These are phyloP conservation scores for Lycium ferocissimum DNA, from an alignment of 257 asterid genomes.

Conservation along the genomic window DNA sequence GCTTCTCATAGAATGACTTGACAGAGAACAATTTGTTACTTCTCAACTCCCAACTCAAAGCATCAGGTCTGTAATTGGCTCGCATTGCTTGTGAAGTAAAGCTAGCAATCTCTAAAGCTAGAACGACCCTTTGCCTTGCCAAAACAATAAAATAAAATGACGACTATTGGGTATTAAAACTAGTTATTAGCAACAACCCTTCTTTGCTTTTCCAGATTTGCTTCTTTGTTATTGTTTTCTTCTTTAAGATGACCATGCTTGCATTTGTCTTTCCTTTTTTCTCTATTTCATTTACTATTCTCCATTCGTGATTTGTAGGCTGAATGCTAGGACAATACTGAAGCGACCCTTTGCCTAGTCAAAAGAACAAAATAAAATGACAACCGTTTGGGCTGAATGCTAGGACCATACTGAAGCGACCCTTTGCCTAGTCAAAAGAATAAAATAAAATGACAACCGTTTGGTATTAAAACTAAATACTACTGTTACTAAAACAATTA, in stretches of 20 bases:
- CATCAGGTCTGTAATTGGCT: no score
- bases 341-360: neutral
- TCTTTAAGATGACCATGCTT: neutral
- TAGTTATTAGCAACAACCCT: neutral
- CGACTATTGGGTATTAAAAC: neutral
- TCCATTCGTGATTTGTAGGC: neutral
- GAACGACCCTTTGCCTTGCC: neutral
- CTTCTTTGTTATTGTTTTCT: neutral
- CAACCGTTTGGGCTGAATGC: no score
- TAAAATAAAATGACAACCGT: neutral
- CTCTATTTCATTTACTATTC: neutral
- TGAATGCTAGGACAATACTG: neutral
- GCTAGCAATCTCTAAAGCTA: neutral
- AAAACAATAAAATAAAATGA: neutral
- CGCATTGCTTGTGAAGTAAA: no score
- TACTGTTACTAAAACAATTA: neutral
- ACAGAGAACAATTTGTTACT: no score
- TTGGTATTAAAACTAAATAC: neutral
- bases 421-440: neutral
- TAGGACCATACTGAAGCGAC: neutral
- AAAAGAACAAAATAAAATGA: no score
- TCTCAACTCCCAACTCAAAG: no score
- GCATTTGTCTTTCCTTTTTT: neutral
- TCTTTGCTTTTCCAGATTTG: neutral
- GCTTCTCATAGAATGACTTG: no score